Conservation (phyloP, 371 early-diverging fungal genomes). For the Mucor sp. region DNA sequence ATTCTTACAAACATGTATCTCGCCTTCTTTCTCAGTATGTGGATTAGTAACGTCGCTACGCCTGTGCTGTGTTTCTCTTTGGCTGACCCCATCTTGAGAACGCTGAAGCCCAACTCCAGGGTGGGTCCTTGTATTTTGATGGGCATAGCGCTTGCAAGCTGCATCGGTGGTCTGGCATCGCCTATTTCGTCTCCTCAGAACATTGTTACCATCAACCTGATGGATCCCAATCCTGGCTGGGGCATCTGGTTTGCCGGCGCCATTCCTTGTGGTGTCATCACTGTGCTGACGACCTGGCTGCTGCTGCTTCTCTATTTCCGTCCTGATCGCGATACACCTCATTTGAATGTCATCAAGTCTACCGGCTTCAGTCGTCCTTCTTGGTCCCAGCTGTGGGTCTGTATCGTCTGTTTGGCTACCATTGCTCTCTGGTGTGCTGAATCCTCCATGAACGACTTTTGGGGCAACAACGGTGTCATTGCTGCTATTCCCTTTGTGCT, state of each 20-base stretch:
- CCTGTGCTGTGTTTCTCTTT: slow-evolving; percentile 84
- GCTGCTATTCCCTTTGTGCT: slow-evolving; percentile 91
- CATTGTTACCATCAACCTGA: slow-evolving; percentile 82
- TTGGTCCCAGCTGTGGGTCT: slow-evolving; percentile 58
- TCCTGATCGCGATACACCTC: slow-evolving; percentile 55
- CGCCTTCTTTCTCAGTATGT: slow-evolving; percentile 71
- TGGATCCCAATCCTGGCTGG: slow-evolving; percentile 88
- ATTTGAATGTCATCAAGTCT: slow-evolving; percentile 52
- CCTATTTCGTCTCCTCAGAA: slow-evolving; percentile 97
- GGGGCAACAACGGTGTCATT: slow-evolving; percentile 94
- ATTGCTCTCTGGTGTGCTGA: slow-evolving; percentile 92
- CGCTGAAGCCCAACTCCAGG: slow-evolving; percentile 57
- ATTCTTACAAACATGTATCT: slow-evolving; percentile 79
- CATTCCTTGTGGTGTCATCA: slow-evolving; percentile 61
- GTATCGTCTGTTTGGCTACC: slow-evolving; percentile 62
- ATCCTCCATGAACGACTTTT: slow-evolving; percentile 59
- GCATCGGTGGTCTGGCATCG: slow-evolving; percentile 96
- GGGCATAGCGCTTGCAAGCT: slow-evolving; percentile 94
- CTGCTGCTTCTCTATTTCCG: slow-evolving; percentile 72
- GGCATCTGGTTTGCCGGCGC: slow-evolving; percentile 82
- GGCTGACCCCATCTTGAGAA: slow-evolving; percentile 75
- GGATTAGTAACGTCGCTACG: slow-evolving; percentile 84
- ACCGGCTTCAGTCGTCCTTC: slow-evolving; percentile 34
- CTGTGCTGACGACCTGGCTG: neutral
- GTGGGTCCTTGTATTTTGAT: slow-evolving; percentile 88